A percentile compares a stretch with the other conserved stretches of the same genome.
Conservation (phyloP, 768 basidiomycete species). For the Termitomyces eurrhizus region DNA sequence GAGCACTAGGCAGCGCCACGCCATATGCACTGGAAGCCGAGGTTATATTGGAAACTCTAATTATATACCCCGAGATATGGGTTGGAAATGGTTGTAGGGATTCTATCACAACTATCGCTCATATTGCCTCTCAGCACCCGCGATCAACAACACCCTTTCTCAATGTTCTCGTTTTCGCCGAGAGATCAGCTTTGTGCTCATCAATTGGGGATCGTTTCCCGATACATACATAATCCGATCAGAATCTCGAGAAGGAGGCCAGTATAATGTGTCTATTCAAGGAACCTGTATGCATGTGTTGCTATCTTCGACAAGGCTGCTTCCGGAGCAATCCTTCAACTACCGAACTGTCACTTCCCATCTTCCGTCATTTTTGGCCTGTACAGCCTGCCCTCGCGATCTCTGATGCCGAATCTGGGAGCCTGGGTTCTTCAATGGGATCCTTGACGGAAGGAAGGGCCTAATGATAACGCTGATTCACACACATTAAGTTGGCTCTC, state of each 20-base stretch:
- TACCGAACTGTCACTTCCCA: slow-evolving; percentile 19
- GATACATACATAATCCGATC: slow-evolving; percentile 26
- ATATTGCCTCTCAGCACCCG: slow-evolving; percentile 4
- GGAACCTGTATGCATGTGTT: slow-evolving; percentile 18
- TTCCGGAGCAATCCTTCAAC: slow-evolving; percentile 11
- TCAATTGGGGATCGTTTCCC: slow-evolving; percentile 13
- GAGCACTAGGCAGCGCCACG: slow-evolving; percentile 9
- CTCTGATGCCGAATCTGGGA: slow-evolving; percentile 27
- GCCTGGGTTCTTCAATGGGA: slow-evolving; percentile 21
- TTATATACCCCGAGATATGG: background rate
- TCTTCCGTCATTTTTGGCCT: slow-evolving; percentile 19
- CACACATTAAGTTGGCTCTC: slow-evolving; percentile 23
- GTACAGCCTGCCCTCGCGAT: slow-evolving; percentile 28
- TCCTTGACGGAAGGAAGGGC: slow-evolving; percentile 20
- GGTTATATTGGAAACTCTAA: background rate
- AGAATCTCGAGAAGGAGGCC: slow-evolving; percentile 24
- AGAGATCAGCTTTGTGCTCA: slow-evolving; percentile 22
- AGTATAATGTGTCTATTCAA: slow-evolving; percentile 19
- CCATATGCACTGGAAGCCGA: slow-evolving; percentile 4
- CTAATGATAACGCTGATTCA: slow-evolving; percentile 28
- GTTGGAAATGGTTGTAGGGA: background rate
- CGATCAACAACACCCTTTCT: slow-evolving; percentile 8
- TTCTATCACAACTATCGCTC: background rate
- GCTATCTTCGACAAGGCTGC: slow-evolving; percentile 18
- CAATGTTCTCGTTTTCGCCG: slow-evolving; percentile 14